A percentile compares a stretch with the other conserved stretches of the same genome.
These are phyloP conservation scores for Myxozyma vanderwaltii DNA, from an alignment of 805 yeast genomes.

Conservation along the genomic window DNA sequence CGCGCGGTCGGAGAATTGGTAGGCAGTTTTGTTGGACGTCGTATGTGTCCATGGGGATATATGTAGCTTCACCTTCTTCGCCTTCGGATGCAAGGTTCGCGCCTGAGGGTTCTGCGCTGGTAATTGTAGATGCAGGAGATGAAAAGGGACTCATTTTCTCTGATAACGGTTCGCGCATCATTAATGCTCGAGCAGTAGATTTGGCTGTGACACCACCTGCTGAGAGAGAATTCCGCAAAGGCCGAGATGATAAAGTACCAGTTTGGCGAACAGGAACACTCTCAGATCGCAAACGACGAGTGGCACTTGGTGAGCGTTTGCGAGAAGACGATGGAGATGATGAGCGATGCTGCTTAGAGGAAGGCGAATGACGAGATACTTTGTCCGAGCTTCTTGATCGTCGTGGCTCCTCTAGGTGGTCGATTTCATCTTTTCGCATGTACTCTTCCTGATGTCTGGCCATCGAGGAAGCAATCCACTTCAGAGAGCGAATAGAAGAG, in stretches of 20 bases:
- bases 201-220: slow-evolving; percentile 32
- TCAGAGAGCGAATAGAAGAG: slow-evolving; percentile 28
- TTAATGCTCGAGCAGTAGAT: slow-evolving; percentile 29
- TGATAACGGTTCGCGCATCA: slow-evolving; percentile 25
- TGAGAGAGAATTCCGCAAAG: slow-evolving; percentile 16
- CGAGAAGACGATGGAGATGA: neutral
- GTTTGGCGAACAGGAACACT: slow-evolving; percentile 20
- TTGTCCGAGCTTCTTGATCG: slow-evolving; percentile 17
- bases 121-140: neutral
- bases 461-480: slow-evolving; percentile 34
- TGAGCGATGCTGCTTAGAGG: neutral
- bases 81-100: slow-evolving; percentile 1
- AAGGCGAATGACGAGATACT: neutral
- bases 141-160: slow-evolving; percentile 3
- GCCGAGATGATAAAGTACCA: slow-evolving; percentile 1
- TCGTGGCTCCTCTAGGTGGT: slow-evolving; percentile 25
- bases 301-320: slow-evolving; percentile 17
- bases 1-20: slow-evolving; percentile 40
- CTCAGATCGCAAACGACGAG: slow-evolving; percentile 15
- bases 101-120: slow-evolving; percentile 3
- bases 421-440: slow-evolving; percentile 27
- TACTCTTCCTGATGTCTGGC: slow-evolving; percentile 34
- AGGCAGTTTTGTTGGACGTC: slow-evolving; percentile 39
- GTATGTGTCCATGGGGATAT: slow-evolving; percentile 39
- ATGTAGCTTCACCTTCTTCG: slow-evolving; percentile 22